A percentile compares a stretch with the other conserved stretches of the same genome.
phyloP scores from a whole-genome alignment of 805 yeast genomes.

The Nakazawaea wickerhamii region DNA sequence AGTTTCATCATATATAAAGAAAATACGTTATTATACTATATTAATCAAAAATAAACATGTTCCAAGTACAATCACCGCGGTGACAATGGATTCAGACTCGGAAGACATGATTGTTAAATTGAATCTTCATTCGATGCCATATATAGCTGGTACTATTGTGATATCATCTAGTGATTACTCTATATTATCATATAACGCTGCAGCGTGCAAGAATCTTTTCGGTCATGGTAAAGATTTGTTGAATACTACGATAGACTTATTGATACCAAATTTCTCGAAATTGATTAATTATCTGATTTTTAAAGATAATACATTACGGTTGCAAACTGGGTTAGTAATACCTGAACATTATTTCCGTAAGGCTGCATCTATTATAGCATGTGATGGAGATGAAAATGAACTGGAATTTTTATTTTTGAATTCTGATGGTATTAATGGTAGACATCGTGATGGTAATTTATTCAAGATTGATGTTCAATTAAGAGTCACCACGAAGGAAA shows the following conservation, averaged over 20 bases:
- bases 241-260: conserved; percentile 43
- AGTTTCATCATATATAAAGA: conserved; percentile 43
- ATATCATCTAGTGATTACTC: conserved; percentile 45
- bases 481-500: conserved; percentile 55
- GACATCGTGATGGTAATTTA: conserved; percentile 62
- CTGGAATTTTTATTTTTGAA: conserved; percentile 48
- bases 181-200: conserved; percentile 70
- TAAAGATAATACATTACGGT: conserved; percentile 34
- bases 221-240: conserved; percentile 52
- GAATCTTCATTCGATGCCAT: conserved; percentile 73
- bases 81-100: conserved; percentile 45
- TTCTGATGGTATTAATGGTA: conserved; percentile 64
- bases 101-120: conserved; percentile 37
- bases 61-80: conserved; percentile 72
- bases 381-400: conserved; percentile 28
- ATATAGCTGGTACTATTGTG: conserved; percentile 81
- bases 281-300: conserved; percentile 37
- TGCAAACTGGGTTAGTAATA: conserved; percentile 60
- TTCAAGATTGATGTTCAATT: conserved; percentile 76
- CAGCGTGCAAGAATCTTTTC: conserved; percentile 72
- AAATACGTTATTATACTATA: conserved; percentile 59
- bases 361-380: conserved; percentile 38
- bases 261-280: conserved; percentile 59
- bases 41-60: conserved; percentile 38
- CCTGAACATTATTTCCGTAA: conserved; percentile 91